phyloP scores from a whole-genome alignment of 306 rosid species.

The Geum urbanum region DNA sequence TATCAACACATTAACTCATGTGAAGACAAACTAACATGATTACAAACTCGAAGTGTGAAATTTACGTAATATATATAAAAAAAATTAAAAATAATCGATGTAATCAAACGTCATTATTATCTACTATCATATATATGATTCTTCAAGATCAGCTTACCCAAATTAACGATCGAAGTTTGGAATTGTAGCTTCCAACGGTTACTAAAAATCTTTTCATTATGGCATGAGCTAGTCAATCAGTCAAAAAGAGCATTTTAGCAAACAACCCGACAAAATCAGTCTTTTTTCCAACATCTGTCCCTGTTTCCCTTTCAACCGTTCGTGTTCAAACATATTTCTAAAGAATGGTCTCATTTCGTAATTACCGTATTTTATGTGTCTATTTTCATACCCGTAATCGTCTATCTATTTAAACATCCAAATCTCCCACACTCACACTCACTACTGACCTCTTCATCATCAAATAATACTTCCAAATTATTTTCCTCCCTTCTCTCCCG shows the following conservation, averaged over 20 bases:
- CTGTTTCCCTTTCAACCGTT: slow-evolving; percentile 56
- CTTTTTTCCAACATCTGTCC: slow-evolving; percentile 73
- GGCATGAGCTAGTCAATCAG: slow-evolving; percentile 31
- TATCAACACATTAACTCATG: too few species aligned
- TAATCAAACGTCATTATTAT: too few species aligned
- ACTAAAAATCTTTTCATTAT: slow-evolving; percentile 37
- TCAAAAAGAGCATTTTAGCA: slow-evolving; percentile 58
- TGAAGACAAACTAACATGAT: too few species aligned
- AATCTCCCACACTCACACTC: slow-evolving; percentile 30
- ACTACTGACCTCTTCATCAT: background rate
- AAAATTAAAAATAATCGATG: too few species aligned
- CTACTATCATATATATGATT: too few species aligned
- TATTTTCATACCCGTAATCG: slow-evolving; percentile 17
- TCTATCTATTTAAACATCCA: slow-evolving; percentile 53
- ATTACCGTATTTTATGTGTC: slow-evolving; percentile 38
- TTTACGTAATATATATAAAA: too few species aligned
- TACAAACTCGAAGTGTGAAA: too few species aligned
- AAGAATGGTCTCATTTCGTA: slow-evolving; percentile 60
- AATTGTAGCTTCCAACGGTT: slow-evolving; percentile 46
- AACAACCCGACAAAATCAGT: slow-evolving; percentile 81
- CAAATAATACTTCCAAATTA: slow-evolving; percentile 8
- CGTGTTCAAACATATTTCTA: slow-evolving; percentile 49
- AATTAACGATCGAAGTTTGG: background rate
- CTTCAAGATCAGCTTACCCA: too few species aligned
- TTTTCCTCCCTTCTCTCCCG: slow-evolving; percentile 20